These are phyloP conservation scores for Pestalotiopsis sp. DNA, from an alignment of 2,329 filamentous ascomycete genomes.

Conservation along the genomic window DNA sequence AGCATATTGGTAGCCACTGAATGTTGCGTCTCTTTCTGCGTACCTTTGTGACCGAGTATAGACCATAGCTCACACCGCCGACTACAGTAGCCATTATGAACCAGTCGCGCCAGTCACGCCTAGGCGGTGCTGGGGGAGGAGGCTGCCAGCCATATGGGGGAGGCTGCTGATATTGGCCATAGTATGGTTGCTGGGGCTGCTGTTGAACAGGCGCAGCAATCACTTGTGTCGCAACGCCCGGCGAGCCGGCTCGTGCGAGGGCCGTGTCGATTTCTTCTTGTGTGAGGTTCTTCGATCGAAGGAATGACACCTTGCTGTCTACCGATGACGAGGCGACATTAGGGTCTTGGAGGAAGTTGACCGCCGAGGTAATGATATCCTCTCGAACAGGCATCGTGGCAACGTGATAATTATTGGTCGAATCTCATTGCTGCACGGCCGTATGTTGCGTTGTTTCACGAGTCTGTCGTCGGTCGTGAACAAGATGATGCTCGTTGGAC, in stretches of 20 bases:
- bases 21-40: slow-evolving; percentile 10
- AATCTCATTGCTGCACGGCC: slow-evolving; percentile 1
- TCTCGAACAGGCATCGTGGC: slow-evolving; percentile 81
- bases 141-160: slow-evolving; percentile 60
- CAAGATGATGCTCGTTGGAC: neutral
- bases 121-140: slow-evolving; percentile 63
- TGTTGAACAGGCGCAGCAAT: slow-evolving; percentile 42
- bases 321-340: slow-evolving; percentile 87
- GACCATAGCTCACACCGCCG: slow-evolving; percentile 83
- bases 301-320: slow-evolving; percentile 89
- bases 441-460: neutral
- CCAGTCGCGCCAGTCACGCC: slow-evolving; percentile 96
- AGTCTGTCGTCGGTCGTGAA: neutral
- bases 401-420: slow-evolving; percentile 1
- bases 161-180: slow-evolving; percentile 48
- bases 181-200: slow-evolving; percentile 43
- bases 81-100: slow-evolving; percentile 99
- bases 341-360: slow-evolving; percentile 80
- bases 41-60: slow-evolving; percentile 88
- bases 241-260: slow-evolving; percentile 68
- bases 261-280: slow-evolving; percentile 92
- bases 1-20: neutral
- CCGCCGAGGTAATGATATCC: slow-evolving; percentile 54
- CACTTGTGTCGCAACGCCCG: slow-evolving; percentile 44
- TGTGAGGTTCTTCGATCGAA: slow-evolving; percentile 95